Percentiles rank a stretch among this genome's conserved stretches.
These are phyloP conservation scores for Xylariaceae sp. DNA, from an alignment of 2,329 filamentous ascomycete genomes.

Conservation along the genomic window DNA sequence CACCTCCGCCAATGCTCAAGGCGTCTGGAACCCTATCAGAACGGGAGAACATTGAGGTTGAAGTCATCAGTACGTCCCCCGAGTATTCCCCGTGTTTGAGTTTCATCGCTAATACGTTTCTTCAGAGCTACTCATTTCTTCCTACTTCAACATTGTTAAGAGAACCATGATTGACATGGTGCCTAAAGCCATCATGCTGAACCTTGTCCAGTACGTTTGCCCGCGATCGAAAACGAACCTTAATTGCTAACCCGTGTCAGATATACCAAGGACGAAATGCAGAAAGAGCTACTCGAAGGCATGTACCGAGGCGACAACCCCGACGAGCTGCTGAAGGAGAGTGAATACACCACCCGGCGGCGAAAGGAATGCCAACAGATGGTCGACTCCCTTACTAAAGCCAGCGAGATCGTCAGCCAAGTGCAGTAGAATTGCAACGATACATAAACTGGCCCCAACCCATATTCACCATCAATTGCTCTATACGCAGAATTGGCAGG, in stretches of 20 bases:
- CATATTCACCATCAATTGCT: neutral
- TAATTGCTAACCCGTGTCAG: conserved; percentile 40
- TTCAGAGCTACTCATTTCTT: conserved; percentile 84
- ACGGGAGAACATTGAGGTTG: conserved; percentile 90
- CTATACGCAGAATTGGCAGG: neutral
- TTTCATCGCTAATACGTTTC: conserved; percentile 13
- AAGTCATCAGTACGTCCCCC: conserved; percentile 80
- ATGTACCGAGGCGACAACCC: conserved; percentile 91
- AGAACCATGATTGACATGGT: conserved; percentile 99
- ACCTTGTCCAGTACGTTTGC: conserved; percentile 76
- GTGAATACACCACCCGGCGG: conserved; percentile 89
- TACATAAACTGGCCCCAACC: conserved; percentile 1
- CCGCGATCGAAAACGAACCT: neutral
- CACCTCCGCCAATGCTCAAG: conserved; percentile 87
- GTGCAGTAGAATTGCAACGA: conserved; percentile 45
- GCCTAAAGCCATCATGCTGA: conserved; percentile 98
- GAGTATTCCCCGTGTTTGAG: neutral
- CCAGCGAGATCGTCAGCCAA: conserved; percentile 91
- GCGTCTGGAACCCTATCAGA: conserved; percentile 90
- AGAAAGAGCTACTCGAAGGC: conserved; percentile 90
- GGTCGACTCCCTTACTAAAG: conserved; percentile 87
- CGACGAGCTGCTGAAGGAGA: conserved; percentile 94
- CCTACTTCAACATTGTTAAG: conserved; percentile 97
- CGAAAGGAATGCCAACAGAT: conserved; percentile 99
- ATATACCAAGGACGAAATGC: conserved; percentile 97